These are phyloP conservation scores for Colletotrichum lupini DNA, from an alignment of 2,329 filamentous ascomycete species.

Conservation along the genomic window DNA sequence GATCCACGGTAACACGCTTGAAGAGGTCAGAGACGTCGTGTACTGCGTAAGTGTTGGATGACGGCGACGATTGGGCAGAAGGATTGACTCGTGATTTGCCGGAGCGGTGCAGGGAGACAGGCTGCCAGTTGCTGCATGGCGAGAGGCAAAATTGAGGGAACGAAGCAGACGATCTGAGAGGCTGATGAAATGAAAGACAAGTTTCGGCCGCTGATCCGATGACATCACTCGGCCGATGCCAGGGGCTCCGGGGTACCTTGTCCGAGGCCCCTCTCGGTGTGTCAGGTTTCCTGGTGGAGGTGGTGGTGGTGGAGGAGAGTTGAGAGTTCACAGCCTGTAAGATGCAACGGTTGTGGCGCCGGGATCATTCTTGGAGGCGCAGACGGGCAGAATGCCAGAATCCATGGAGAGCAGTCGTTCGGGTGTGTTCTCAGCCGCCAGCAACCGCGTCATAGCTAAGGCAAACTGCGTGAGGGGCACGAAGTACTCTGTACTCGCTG, in stretches of 20 bases:
- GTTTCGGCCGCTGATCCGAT: conserved; percentile 26
- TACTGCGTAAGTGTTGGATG: neutral
- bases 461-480: neutral
- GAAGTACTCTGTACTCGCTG: too few species aligned
- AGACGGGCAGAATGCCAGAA: neutral
- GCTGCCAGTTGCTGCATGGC: neutral
- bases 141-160: conserved; percentile 3
- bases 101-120: neutral
- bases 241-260: conserved; percentile 22
- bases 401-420: neutral
- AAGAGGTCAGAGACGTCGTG: neutral
- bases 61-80: neutral
- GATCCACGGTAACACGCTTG: conserved; percentile 4
- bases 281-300: conserved; percentile 16
- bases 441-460: neutral
- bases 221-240: conserved; percentile 34
- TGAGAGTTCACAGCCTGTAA: conserved; percentile 17
- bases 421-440: neutral
- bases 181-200: conserved; percentile 15
- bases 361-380: conserved; percentile 16
- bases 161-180: conserved; percentile 19
- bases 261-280: conserved; percentile 14
- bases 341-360: conserved; percentile 25
- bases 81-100: conserved; percentile 16
- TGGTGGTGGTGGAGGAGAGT: neutral